A percentile compares a stretch with the other conserved stretches of the same genome.
phyloP scores from a whole-genome alignment of 148 eudicot species.

The Talinum fruticosum region DNA sequence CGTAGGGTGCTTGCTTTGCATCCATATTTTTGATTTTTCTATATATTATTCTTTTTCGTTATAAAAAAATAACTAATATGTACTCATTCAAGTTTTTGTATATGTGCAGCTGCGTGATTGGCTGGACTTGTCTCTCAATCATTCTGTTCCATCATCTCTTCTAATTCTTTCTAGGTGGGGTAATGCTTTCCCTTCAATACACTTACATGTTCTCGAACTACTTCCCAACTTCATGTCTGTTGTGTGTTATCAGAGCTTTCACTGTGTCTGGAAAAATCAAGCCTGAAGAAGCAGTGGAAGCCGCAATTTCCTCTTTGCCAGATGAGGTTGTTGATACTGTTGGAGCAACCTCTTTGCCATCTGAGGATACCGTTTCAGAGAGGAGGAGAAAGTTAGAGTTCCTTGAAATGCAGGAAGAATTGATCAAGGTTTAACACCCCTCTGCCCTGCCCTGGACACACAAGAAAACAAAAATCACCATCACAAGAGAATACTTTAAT shows the following conservation, averaged over 20 bases:
- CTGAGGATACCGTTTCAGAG: slow-evolving; percentile 68
- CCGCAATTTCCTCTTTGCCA: slow-evolving; percentile 73
- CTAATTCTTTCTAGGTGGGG: slow-evolving; percentile 69
- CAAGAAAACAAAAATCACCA: not conserved
- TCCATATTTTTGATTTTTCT: too few species aligned
- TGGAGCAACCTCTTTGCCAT: slow-evolving; percentile 59
- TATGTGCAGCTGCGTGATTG: slow-evolving; percentile 66
- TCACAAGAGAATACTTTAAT: not conserved
- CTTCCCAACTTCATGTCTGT: slow-evolving; percentile 14
- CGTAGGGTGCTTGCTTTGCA: too few species aligned
- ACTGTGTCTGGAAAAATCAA: slow-evolving; percentile 63
- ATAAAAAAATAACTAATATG: not conserved
- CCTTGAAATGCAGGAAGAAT: slow-evolving; percentile 82
- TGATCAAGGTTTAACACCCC: slow-evolving; percentile 54
- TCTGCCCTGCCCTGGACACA: not conserved
- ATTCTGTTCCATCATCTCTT: slow-evolving; percentile 76
- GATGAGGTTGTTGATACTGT: slow-evolving; percentile 83
- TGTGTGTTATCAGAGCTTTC: slow-evolving; percentile 54
- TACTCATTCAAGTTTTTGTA: slow-evolving; percentile 4
- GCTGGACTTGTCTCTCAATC: slow-evolving; percentile 76
- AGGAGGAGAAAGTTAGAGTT: slow-evolving; percentile 78
- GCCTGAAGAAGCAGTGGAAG: slow-evolving; percentile 77
- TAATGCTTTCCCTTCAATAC: slow-evolving; percentile 4
- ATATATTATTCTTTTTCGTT: too few species aligned
- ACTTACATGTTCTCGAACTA: not conserved